Evolutionary conservation across 2,329 filamentous ascomycete species (phyloP), one percentile per base, ranked within the genome.

Genomic region (Sordariomycetes sp.): DNA sequence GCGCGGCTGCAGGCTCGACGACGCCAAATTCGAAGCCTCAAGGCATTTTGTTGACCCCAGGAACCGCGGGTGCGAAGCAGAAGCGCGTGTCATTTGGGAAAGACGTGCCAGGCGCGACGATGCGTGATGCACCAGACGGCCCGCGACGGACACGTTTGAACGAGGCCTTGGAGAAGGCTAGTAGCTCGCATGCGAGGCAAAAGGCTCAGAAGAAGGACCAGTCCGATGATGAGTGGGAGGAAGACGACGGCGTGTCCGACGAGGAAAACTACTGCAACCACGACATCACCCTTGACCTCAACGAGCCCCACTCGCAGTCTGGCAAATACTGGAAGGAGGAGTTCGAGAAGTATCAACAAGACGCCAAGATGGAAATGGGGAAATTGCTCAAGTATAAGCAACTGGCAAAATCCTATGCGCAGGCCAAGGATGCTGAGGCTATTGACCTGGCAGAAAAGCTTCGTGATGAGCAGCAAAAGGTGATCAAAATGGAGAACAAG

Each of bases 281-380:
- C 35, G 80, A 86, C 45, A 60, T 78, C 37, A 86, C 82, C 0
- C 58, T 79, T 31, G 82, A 87, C 46, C 59, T 86, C 32, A 80
- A 81, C 41, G 78, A 85, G 46, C 83, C 84, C 6, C 73, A 78
- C 42, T 86, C 82, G 3, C 72, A 81, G 39, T 86, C 82, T 4
- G 83, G 82, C 6, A 77, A 72, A 46, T 87, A 83, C 56, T 90
- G 84, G 84, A 88, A 88, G 57, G 70, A 74, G 17, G 75, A 86
- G 49, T 88, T 83, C 46, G 72, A 85, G 44, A 72, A 68, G 35
- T 90, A 88, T 48, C 77, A 84, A 32, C 67, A 75, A 29, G 80
- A 82, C 41, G 83, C 82, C 42, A 76, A 75, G 53, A 70, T 67
- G 28, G 81, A 88, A 54, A 79, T 87, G 66, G 78, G 79, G 60